Evolutionary conservation across 169 alveolate species (phyloP).

Genomic region (Plasmodium relictum): DNA sequence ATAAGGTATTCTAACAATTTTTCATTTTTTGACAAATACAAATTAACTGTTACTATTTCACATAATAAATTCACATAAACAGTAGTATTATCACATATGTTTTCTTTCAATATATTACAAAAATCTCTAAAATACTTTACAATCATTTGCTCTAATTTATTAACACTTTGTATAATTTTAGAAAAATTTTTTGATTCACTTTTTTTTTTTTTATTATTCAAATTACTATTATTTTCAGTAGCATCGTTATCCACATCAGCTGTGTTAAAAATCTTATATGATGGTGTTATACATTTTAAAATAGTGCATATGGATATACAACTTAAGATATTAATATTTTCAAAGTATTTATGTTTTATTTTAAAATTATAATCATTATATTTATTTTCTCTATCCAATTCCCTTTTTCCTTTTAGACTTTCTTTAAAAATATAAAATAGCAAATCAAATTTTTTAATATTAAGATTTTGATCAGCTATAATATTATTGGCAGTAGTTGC

Average conservation of each 20-base stretch:
- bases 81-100: slow-evolving; percentile 22
- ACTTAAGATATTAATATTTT: slow-evolving; percentile 11
- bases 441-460: slow-evolving; percentile 35
- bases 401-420: slow-evolving; percentile 11
- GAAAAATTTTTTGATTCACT: slow-evolving; percentile 2
- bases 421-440: slow-evolving; percentile 58
- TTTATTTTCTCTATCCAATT: background rate
- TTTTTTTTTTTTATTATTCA: background rate
- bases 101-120: slow-evolving; percentile 37
- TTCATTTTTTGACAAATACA: slow-evolving; percentile 44
- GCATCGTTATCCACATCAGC: background rate
- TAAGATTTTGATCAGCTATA: slow-evolving; percentile 24
- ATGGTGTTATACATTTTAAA: slow-evolving; percentile 58
- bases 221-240: background rate
- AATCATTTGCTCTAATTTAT: slow-evolving; percentile 28
- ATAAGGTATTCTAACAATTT: slow-evolving; percentile 32
- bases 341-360: slow-evolving; percentile 5
- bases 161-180: slow-evolving; percentile 47
- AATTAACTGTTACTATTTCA: slow-evolving; percentile 68
- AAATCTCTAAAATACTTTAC: slow-evolving; percentile 45
- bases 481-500: slow-evolving; percentile 44
- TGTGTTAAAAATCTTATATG: slow-evolving; percentile 36
- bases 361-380: background rate
- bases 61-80: slow-evolving; percentile 71
- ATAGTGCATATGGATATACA: slow-evolving; percentile 57